Evolutionary conservation across 2,329 filamentous ascomycete species (phyloP), one percentile per base, ranked within the genome.

Genomic region (Arthroderma uncinatum): DNA sequence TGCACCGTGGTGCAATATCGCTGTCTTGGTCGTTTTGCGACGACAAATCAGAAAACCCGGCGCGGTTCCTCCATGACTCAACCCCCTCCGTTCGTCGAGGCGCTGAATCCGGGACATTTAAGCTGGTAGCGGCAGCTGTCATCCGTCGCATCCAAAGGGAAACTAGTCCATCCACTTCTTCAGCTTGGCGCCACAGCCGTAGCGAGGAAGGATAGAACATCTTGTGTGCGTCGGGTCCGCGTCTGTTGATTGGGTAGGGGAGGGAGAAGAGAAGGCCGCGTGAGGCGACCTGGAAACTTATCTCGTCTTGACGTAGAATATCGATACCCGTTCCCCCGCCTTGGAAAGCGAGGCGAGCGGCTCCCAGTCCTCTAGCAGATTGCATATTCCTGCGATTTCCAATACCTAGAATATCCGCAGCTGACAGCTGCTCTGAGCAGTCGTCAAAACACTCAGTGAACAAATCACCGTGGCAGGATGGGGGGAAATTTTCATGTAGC

Each of bases 121-220:
- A 75, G 72, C 2, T 74, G 76, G 61, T 79, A 61, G 59, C 69
- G 65, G 33, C 69, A 57, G 67, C 61, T 10, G 70, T 62, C 48
- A 62, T 68, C 56, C 61, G 71, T 60, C 57, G 72, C 68, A 62
- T 66, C 71, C 67, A 78, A 42, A 67, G 59, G 61, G 70, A 54
- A 58, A 95, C 74, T 1, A 89, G 70, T 0, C 82, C 83, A 60
- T 89, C 85, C 4, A 92, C 78, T 68, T 96, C 91, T 67, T 97
- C 91, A 61, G 82, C 86, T 57, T 83, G 80, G 59, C 85, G 81
- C 89, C 91, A 95, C 9, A 96, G 71, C 64, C 89, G 89, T 42
- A 95, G 74, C 57, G 86, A 89, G 0, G 84, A 84, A 0, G 93
- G 93, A 66, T 93, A 98, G 63, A 91, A 94, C 88, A 98, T 95